A percentile compares a stretch with the other conserved stretches of the same genome.
Conservation (phyloP, 2,329 filamentous ascomycete genomes). For the Raffaelea deltoideospora region DNA sequence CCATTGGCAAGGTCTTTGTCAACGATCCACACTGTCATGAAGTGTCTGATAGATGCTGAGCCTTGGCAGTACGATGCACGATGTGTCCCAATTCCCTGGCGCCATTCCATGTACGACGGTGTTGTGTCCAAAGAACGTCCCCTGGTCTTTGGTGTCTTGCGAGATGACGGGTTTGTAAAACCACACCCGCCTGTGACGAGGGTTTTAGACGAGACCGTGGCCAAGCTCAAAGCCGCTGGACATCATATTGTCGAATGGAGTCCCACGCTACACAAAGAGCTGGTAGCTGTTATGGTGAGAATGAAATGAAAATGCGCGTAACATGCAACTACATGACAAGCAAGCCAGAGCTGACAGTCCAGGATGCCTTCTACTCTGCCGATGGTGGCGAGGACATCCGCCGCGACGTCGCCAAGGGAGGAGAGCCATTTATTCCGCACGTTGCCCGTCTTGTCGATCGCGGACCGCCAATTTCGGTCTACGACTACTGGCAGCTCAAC, state of each 20-base stretch:
- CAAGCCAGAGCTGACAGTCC: neutral
- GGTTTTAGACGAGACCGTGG: conserved; percentile 34
- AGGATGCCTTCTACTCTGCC: conserved; percentile 44
- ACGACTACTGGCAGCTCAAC: conserved; percentile 54
- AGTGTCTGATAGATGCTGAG: conserved; percentile 36
- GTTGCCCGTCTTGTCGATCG: conserved; percentile 40
- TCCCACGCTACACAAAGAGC: conserved; percentile 33
- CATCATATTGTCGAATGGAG: conserved; percentile 41
- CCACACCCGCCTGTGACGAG: conserved; percentile 43
- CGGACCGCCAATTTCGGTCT: conserved; percentile 40
- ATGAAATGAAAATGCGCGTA: neutral
- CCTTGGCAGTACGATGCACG: conserved; percentile 54
- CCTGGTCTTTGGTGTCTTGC: conserved; percentile 4
- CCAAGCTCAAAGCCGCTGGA: conserved; percentile 20
- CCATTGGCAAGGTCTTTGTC: conserved; percentile 42
- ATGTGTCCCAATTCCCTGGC: conserved; percentile 50
- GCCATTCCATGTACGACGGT: conserved; percentile 19
- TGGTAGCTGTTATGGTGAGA: conserved; percentile 10
- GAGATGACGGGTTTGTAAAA: conserved; percentile 21
- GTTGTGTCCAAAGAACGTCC: conserved; percentile 20
- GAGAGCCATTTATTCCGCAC: conserved; percentile 44
- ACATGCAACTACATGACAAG: neutral
- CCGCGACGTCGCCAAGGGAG: conserved; percentile 33
- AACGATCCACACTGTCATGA: conserved; percentile 34
- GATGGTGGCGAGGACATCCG: conserved; percentile 50